Evolutionary conservation across 116 monocot species (phyloP).

Genomic region (Iris pallida): DNA sequence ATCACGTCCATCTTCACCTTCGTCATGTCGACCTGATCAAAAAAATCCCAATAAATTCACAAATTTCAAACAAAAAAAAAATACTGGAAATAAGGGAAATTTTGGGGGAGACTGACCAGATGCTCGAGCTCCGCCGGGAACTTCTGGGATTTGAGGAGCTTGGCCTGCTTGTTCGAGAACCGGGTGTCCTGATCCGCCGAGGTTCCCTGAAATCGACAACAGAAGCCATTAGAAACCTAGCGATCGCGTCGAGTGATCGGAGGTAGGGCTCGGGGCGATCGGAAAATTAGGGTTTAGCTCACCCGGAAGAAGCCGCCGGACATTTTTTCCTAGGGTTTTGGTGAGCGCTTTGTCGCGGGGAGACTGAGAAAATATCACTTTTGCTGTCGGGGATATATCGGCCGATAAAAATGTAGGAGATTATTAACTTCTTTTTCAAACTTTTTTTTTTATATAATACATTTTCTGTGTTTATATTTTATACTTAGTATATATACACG

Average conservation of each 20-base stretch:
- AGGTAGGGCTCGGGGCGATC: not conserved
- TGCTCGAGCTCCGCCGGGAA: constrained; percentile 90
- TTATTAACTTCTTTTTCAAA: too few species aligned
- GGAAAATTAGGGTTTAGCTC: constrained; percentile 7
- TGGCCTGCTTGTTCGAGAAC: constrained; percentile 99
- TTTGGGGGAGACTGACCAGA: constrained; percentile 20
- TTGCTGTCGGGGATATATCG: too few species aligned
- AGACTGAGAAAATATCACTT: too few species aligned
- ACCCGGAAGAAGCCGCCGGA: constrained; percentile 94
- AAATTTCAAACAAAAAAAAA: not conserved
- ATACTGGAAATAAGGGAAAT: not conserved
- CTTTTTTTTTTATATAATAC: too few species aligned
- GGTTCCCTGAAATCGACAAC: constrained; percentile 54
- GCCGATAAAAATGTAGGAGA: too few species aligned
- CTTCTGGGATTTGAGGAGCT: constrained; percentile 93
- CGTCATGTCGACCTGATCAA: constrained; percentile 67
- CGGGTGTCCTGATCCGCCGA: constrained; percentile 97
- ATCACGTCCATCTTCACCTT: constrained; percentile 98
- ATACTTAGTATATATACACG: too few species aligned
- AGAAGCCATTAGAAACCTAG: not conserved
- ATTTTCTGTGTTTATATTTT: too few species aligned
- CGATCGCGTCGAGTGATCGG: not conserved
- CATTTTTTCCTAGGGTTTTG: constrained; percentile 37
- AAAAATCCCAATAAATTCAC: not conserved
- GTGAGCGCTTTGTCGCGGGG: too few species aligned